Base-by-base conservation (phyloP, 129 eudicot genomes). In the Helichrysum umbraculigerum region DNA sequence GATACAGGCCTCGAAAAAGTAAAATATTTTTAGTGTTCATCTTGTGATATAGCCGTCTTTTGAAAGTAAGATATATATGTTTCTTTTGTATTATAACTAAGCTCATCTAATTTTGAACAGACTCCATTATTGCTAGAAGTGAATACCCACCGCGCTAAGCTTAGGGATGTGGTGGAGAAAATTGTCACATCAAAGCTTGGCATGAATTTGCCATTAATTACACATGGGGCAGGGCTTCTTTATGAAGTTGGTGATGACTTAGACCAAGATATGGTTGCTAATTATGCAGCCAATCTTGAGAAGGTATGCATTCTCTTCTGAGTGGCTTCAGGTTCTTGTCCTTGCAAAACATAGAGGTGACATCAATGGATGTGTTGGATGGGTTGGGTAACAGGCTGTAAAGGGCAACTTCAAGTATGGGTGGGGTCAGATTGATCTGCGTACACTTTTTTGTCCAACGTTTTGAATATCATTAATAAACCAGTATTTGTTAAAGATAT, bases 161-260 rank as follows among this genome's bases (percentile, higher is more conserved):
- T 94, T 88, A 87, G 86, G 83, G 99, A 94, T 76, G 68, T 94
- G 75, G 97, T 94, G 85, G 99, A 94, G 51, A 94, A 89, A 85
- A 69, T 94, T 72, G 92, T 94, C 29, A 87, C 80, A 74, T 87
- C 99, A 59, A 94, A 86, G 80, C 96, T 94, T 81, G 99, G 99
- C 64, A 91, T 94, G 97, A 86, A 74, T 83, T 78, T 81, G 73
- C 99, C 99, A 51, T 52, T 91, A 74, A 87, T 94, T 57, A 86
- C 91, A 88, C 93, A 87, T 51, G 99, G 97, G 37, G 63, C 90
- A 11, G 79, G 89, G 68, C 97, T 94, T 77, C 96, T 94, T 11
- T 94, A 94, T 74, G 99, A 94, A 86, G 93, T 91, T 79, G 99
- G 99, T 65, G 99, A 94, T 85, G 99, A 94, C 81, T 90, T 94